Conservation (phyloP, 2,329 filamentous ascomycete species). For the Endoconidiophora laricicola region DNA sequence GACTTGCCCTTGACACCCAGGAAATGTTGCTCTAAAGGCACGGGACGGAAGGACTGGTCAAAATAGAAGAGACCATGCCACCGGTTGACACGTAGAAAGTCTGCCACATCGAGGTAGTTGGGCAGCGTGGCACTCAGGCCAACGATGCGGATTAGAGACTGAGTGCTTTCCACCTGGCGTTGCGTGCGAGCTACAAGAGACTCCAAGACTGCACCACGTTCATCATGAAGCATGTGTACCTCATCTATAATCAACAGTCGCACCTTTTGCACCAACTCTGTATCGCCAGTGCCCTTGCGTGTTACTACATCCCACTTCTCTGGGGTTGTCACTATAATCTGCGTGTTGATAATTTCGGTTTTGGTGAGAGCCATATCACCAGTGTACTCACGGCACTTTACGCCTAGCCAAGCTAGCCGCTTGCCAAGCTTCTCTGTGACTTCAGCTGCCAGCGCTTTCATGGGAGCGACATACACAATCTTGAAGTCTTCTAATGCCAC, state of each 20-base stretch:
- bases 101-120: conserved; percentile 91
- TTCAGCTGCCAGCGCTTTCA: conserved; percentile 96
- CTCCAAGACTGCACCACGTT: conserved; percentile 87
- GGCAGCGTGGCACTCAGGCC: conserved; percentile 89
- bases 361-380: conserved; percentile 99
- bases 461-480: conserved; percentile 94
- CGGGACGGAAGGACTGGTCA: conserved; percentile 85
- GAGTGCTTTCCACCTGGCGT: conserved; percentile 92
- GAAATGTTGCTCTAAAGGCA: conserved; percentile 93
- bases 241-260: conserved; percentile 93
- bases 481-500: conserved; percentile 86
- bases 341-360: conserved; percentile 83
- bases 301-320: conserved; percentile 99
- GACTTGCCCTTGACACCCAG: conserved; percentile 88
- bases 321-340: conserved; percentile 95
- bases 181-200: conserved; percentile 90
- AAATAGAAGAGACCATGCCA: conserved; percentile 92
- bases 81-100: conserved; percentile 92
- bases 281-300: conserved; percentile 90
- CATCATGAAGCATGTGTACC: conserved; percentile 98
- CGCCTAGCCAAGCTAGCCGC: conserved; percentile 80
- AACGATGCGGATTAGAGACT: conserved; percentile 90
- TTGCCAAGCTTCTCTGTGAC: conserved; percentile 89
- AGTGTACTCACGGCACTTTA: conserved; percentile 84
- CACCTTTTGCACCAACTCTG: conserved; percentile 93